phyloP scores from a whole-genome alignment of 2,329 filamentous ascomycete species.

The Tolypocladium guangdongense region DNA sequence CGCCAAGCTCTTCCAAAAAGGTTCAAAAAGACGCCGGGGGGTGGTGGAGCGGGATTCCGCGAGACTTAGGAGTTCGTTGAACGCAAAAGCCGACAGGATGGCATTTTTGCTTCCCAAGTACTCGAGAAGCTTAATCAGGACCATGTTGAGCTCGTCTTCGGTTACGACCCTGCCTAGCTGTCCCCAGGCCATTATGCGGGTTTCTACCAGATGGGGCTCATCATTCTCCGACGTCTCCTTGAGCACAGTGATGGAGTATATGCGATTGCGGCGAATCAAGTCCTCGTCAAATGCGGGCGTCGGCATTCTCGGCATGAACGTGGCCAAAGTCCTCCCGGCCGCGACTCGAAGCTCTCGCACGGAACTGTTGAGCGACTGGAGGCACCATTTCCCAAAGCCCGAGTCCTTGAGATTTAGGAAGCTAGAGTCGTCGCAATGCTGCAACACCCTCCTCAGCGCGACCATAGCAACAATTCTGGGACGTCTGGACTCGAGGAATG shows the following conservation, averaged over 20 bases:
- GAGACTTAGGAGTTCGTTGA: slow-evolving; percentile 68
- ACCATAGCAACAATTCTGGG: slow-evolving; percentile 62
- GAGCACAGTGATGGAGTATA: slow-evolving; percentile 59
- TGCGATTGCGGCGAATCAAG: slow-evolving; percentile 38
- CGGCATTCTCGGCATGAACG: slow-evolving; percentile 42
- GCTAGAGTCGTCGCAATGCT: slow-evolving; percentile 49
- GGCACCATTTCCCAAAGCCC: slow-evolving; percentile 64
- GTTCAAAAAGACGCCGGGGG: slow-evolving; percentile 61
- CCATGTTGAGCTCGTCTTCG: slow-evolving; percentile 77
- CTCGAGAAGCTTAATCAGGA: slow-evolving; percentile 72
- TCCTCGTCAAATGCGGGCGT: slow-evolving; percentile 10
- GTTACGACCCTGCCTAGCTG: slow-evolving; percentile 66
- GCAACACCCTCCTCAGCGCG: slow-evolving; percentile 55
- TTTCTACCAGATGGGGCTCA: slow-evolving; percentile 61
- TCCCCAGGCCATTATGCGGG: slow-evolving; percentile 77
- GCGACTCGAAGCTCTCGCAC: slow-evolving; percentile 74
- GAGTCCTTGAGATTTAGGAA: slow-evolving; percentile 60
- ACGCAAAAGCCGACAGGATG: slow-evolving; percentile 69
- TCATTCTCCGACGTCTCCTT: slow-evolving; percentile 61
- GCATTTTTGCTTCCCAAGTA: slow-evolving; percentile 78
- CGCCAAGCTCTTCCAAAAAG: slow-evolving; percentile 82
- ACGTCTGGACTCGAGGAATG: slow-evolving; percentile 43
- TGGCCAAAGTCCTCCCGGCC: slow-evolving; percentile 56
- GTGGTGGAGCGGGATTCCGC: slow-evolving; percentile 53
- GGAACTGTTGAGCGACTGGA: slow-evolving; percentile 74